A percentile compares a stretch with the other conserved stretches of the same genome.
phyloP scores from a whole-genome alignment of 345 rosid genomes.

The Camelina sativa region DNA sequence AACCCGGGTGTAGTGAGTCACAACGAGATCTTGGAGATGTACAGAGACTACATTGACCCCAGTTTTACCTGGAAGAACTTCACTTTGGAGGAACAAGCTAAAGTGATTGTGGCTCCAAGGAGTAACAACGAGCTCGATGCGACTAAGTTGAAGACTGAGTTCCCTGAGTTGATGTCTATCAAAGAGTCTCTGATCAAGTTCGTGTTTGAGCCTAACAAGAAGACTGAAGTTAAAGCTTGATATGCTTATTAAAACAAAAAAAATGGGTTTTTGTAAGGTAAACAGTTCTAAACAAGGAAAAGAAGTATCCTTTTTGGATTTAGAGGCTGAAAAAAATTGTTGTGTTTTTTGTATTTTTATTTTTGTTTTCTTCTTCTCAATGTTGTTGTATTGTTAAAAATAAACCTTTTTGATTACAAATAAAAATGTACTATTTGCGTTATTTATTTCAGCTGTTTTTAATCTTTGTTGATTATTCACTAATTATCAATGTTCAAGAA shows the following conservation, averaged over 20 bases:
- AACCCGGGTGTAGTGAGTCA: constrained; percentile 93
- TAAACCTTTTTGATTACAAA: constrained; percentile 26
- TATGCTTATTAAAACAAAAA: constrained; percentile 23
- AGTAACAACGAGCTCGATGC: constrained; percentile 95
- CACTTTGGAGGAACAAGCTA: constrained; percentile 85
- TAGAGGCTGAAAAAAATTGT: constrained; percentile 24
- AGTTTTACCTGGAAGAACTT: constrained; percentile 86
- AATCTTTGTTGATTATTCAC: background rate
- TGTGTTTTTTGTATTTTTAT: constrained; percentile 32
- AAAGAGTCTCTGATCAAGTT: constrained; percentile 80
- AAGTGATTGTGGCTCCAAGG: constrained; percentile 87
- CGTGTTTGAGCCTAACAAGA: constrained; percentile 82
- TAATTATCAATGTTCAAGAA: too few relatives aligned
- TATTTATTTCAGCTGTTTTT: constrained; percentile 2
- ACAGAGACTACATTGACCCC: constrained; percentile 66
- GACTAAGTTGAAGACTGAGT: constrained; percentile 70
- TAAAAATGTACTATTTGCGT: constrained; percentile 35
- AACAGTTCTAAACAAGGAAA: constrained; percentile 3
- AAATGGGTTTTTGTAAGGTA: background rate
- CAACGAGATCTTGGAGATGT: constrained; percentile 91
- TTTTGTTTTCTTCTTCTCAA: background rate
- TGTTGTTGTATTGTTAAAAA: constrained; percentile 45
- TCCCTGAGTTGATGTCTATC: constrained; percentile 82
- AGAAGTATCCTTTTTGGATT: background rate
- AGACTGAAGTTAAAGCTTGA: constrained; percentile 56